phyloP scores from a whole-genome alignment of 73 alveolate genomes.

The Paramecium sonneborni region DNA sequence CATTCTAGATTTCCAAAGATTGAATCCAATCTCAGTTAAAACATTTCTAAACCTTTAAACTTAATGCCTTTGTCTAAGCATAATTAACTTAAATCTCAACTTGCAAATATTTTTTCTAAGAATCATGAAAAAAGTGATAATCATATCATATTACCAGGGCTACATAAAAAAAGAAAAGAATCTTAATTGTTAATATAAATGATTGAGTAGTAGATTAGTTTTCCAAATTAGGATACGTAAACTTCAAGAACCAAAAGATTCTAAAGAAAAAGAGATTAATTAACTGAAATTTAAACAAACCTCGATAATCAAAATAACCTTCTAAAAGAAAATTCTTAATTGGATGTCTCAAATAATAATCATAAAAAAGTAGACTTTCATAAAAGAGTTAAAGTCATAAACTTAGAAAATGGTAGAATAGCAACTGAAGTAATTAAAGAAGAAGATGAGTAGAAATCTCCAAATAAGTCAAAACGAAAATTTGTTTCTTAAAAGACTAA shows the following conservation, averaged over 20 bases:
- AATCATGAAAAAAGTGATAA: not conserved
- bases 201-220: not conserved
- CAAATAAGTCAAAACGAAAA: not conserved
- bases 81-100: not conserved
- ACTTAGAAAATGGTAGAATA: not conserved
- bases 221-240: not conserved
- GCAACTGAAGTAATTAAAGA: conserved; percentile 6
- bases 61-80: not conserved
- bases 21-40: no score
- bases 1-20: no score
- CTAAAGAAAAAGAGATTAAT: not conserved
- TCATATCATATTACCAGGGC: not conserved
- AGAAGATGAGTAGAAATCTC: not conserved
- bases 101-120: not conserved
- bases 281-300: not conserved
- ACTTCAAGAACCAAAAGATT: not conserved
- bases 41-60: not conserved
- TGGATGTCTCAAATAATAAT: not conserved
- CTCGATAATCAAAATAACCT: not conserved
- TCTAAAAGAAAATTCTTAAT: not conserved
- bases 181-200: not conserved
- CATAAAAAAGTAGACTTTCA: not conserved
- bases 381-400: not conserved
- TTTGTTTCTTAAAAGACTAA: not conserved
- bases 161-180: not conserved